Percentiles rank a stretch among this genome's conserved stretches.
Conservation (phyloP, 2,329 filamentous ascomycete species). For the Arthrinium puccinioides region DNA sequence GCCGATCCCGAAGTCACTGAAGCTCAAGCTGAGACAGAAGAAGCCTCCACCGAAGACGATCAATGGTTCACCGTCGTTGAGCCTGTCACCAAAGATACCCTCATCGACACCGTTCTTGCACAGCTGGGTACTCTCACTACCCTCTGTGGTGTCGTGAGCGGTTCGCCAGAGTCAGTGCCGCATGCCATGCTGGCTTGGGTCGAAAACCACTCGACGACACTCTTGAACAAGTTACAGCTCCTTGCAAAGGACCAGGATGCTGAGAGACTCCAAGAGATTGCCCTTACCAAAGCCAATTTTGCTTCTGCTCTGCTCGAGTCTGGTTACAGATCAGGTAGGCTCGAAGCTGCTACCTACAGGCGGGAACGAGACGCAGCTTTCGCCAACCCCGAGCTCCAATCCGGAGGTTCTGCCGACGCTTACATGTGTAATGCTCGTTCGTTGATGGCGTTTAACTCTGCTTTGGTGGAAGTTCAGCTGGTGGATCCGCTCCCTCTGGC, state of each 20-base stretch:
- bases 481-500: constrained; percentile 9
- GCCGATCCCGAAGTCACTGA: constrained; percentile 6
- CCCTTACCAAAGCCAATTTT: constrained; percentile 17
- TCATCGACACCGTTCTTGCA: constrained; percentile 62
- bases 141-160: constrained; percentile 40
- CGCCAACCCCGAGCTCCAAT: constrained; percentile 11
- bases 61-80: constrained; percentile 63
- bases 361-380: constrained; percentile 19
- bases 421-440: constrained; percentile 17
- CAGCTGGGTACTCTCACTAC: constrained; percentile 49
- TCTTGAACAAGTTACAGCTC: constrained; percentile 32
- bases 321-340: constrained; percentile 13
- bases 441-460: constrained; percentile 18
- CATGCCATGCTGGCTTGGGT: constrained; percentile 43
- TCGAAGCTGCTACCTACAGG: constrained; percentile 17
- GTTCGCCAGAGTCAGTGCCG: constrained; percentile 22
- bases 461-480: constrained; percentile 11
- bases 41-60: constrained; percentile 31
- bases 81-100: constrained; percentile 54
- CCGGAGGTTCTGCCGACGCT: constrained; percentile 9
- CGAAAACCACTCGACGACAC: constrained; percentile 45
- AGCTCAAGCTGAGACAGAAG: constrained; percentile 12
- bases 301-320: constrained; percentile 17
- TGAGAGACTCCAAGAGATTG: constrained; percentile 16
- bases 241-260: constrained; percentile 9